Conservation (phyloP, 2,329 filamentous ascomycete genomes). For the Xylariaceae sp. region DNA sequence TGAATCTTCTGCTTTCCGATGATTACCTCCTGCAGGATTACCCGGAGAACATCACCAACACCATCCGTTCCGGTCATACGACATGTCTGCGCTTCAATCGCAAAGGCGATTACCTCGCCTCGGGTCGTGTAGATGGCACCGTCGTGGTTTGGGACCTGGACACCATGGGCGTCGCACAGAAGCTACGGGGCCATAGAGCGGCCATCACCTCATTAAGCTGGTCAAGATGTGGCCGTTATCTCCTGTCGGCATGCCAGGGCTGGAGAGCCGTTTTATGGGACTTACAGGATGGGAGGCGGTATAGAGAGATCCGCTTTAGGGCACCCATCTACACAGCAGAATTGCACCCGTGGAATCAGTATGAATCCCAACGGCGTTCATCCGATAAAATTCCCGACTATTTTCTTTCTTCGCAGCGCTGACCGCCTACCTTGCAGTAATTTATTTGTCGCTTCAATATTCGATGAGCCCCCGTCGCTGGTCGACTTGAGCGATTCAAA, state of each 20-base stretch:
- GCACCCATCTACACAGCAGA: slow-evolving; percentile 95
- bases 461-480: slow-evolving; percentile 86
- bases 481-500: slow-evolving; percentile 71
- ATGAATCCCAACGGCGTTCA: slow-evolving; percentile 31
- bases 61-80: slow-evolving; percentile 68
- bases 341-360: slow-evolving; percentile 88
- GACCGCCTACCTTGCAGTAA: slow-evolving; percentile 47
- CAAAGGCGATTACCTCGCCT: slow-evolving; percentile 89
- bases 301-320: slow-evolving; percentile 85
- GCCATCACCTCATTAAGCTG: slow-evolving; percentile 94
- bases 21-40: slow-evolving; percentile 72
- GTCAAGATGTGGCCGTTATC: slow-evolving; percentile 85
- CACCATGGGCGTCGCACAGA: slow-evolving; percentile 93
- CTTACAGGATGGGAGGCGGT: slow-evolving; percentile 62
- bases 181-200: slow-evolving; percentile 86
- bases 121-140: slow-evolving; percentile 88
- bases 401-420: background rate
- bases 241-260: slow-evolving; percentile 89
- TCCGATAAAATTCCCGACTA: background rate
- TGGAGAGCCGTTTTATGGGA: slow-evolving; percentile 98
- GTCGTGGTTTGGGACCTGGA: slow-evolving; percentile 96
- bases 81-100: slow-evolving; percentile 81
- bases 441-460: slow-evolving; percentile 84
- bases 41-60: slow-evolving; percentile 83
- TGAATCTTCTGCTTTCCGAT: slow-evolving; percentile 59